Conservation (phyloP, 2,329 filamentous ascomycete species). For the Cytospora mali region DNA sequence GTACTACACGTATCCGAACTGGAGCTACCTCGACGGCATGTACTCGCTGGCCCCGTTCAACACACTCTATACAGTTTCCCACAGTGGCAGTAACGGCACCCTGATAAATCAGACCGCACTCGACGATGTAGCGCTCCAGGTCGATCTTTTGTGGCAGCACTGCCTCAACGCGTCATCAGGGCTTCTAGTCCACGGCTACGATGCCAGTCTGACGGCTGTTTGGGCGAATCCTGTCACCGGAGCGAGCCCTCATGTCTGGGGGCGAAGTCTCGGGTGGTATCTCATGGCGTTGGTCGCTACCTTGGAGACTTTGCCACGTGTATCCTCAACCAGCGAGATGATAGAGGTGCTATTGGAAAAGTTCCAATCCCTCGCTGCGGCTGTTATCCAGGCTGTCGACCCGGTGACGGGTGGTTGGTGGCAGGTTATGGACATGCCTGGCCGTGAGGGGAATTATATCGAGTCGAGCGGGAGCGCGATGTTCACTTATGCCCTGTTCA, state of each 20-base stretch:
- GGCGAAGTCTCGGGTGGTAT: slow-evolving; percentile 58
- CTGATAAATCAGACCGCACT: background rate
- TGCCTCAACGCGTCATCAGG: slow-evolving; percentile 44
- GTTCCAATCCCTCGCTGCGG: slow-evolving; percentile 17
- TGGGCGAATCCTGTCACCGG: slow-evolving; percentile 57
- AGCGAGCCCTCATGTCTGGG: slow-evolving; percentile 56
- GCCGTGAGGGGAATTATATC: slow-evolving; percentile 47
- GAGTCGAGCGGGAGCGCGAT: slow-evolving; percentile 49
- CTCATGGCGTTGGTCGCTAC: slow-evolving; percentile 54
- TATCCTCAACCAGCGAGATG: background rate
- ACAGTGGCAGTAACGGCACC: slow-evolving; percentile 40
- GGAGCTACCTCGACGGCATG: slow-evolving; percentile 30
- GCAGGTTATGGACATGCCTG: slow-evolving; percentile 46
- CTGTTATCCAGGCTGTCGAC: slow-evolving; percentile 21
- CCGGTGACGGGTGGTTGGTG: slow-evolving; percentile 29
- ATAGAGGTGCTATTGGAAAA: slow-evolving; percentile 13
- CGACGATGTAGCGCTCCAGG: slow-evolving; percentile 48
- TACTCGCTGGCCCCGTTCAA: slow-evolving; percentile 45
- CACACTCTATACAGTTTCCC: slow-evolving; percentile 44
- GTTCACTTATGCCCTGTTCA: slow-evolving; percentile 46
- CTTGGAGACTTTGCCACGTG: slow-evolving; percentile 48
- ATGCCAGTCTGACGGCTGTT: slow-evolving; percentile 48
- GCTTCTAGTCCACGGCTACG: slow-evolving; percentile 58
- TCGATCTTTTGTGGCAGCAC: slow-evolving; percentile 48
- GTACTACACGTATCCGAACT: slow-evolving; percentile 29